phyloP scores from a whole-genome alignment of 148 eudicot genomes.

The Amaranthus cruentus region DNA sequence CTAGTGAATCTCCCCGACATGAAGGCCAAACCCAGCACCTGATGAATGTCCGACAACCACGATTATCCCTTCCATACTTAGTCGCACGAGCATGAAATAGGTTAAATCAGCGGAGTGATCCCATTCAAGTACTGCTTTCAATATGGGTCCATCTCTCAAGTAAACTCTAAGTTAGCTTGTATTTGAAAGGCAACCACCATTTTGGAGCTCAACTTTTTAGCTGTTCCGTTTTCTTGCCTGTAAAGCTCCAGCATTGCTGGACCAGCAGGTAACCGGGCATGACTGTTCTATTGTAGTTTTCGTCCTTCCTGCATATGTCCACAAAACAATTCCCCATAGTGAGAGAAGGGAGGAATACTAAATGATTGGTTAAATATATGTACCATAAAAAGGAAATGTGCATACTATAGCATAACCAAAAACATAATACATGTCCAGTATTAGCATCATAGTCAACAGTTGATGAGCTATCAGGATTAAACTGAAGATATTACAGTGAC shows the following conservation, averaged over 20 bases:
- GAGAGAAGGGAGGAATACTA: too few species aligned
- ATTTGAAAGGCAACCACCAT: constrained; percentile 79
- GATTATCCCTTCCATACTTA: constrained; percentile 57
- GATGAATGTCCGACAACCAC: constrained; percentile 71
- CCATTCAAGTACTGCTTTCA: constrained; percentile 74
- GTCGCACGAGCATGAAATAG: constrained; percentile 57
- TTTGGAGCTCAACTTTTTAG: constrained; percentile 62
- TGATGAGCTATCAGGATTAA: too few species aligned
- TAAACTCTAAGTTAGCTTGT: constrained; percentile 58
- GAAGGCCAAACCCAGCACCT: constrained; percentile 84
- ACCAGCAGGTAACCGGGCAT: constrained; percentile 54
- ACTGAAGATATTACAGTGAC: too few species aligned
- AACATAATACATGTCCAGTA: too few species aligned
- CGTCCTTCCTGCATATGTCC: constrained; percentile 56
- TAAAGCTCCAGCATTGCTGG: constrained; percentile 50
- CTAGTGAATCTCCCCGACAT: constrained; percentile 44
- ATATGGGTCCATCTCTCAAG: constrained; percentile 71
- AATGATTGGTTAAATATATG: too few species aligned
- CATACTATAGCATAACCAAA: too few species aligned
- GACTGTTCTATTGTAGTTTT: constrained; percentile 75
- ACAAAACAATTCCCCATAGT: neutral
- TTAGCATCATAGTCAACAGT: too few species aligned
- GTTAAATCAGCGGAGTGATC: constrained; percentile 67
- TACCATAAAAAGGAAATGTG: neutral
- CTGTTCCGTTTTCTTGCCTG: constrained; percentile 67